Base-by-base conservation (phyloP, 495 filamentous ascomycete species). In the Amniculicola lignicola region DNA sequence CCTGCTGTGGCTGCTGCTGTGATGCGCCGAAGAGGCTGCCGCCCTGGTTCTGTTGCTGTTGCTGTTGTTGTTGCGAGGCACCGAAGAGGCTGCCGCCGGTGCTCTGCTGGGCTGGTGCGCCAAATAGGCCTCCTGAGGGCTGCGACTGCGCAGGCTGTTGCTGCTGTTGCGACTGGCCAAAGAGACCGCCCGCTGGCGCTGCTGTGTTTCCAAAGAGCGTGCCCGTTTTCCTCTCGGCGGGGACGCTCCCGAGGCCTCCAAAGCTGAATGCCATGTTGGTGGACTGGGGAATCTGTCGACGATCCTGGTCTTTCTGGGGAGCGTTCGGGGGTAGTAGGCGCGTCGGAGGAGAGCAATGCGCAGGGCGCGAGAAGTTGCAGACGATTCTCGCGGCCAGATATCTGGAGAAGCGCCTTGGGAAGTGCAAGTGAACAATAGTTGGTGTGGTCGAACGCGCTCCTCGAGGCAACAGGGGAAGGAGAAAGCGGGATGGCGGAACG, bases 151-250 rank as follows among this genome's bases (percentile, higher is more conserved):
- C 64, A 54, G 71, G 69, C 43, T 45, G 50, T 45, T 61, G 44
- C 47, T 37, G 47, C 21, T 38, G 31, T 22, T 46, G 52, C 27
- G 43, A 46, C 21, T 65, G 51, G 16, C 64, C 68, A 44, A 76
- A 75, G 6, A 69, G 33, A 2, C 70, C 65, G 52, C 68, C 67
- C 41, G 51, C 2, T 29, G 61, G 61, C 1, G 50, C 61, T 3
- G 50, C 49, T 6, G 56, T 55, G 45, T 41, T 64, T 25, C 76
- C 74, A 55, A 81, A 79, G 9, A 77, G 67, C 40, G 75, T 74
- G 61, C 72, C 75, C 28, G 57, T 60, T 21, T 49, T 54, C 50
- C 37, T 54, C 23, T 60, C 57, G 22, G 21, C 48, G 1, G 36
- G 18, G 14, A 24, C 41, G 18, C 19, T 31, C 12, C 41, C 18